Evolutionary conservation across 768 basidiomycete genomes (phyloP).

Genomic region (Pleurotus tuber-regium): DNA sequence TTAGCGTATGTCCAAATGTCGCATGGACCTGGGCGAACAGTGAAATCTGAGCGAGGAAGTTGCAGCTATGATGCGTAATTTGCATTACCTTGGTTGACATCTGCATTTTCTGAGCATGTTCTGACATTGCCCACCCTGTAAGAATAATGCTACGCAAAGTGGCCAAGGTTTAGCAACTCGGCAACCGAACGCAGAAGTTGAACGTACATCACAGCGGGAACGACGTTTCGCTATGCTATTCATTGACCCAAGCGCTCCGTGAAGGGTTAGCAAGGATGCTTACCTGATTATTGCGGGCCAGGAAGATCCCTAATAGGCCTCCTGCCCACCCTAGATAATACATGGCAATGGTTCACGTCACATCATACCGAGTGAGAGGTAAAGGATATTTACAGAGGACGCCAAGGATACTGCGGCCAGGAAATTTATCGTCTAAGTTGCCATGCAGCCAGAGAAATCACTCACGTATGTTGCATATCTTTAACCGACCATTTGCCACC

Average conservation of each 20-base stretch:
- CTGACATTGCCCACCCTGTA: constrained; percentile 94
- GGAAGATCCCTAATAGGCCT: constrained; percentile 82
- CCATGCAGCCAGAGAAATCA: constrained; percentile 14
- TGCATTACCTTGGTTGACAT: constrained; percentile 83
- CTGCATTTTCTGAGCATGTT: constrained; percentile 82
- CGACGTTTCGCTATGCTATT: constrained; percentile 59
- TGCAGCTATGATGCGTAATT: too few species aligned
- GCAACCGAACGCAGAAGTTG: too few species aligned
- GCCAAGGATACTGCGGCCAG: constrained; percentile 59
- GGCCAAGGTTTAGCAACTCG: too few species aligned
- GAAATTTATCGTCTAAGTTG: background rate
- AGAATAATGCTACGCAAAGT: constrained; percentile 62
- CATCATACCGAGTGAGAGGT: background rate
- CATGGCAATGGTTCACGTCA: constrained; percentile 2
- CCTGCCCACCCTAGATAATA: constrained; percentile 79
- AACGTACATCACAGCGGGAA: constrained; percentile 76
- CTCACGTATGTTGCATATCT: constrained; percentile 93
- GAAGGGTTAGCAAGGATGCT: constrained; percentile 13
- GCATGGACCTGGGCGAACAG: constrained; percentile 86
- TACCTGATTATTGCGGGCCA: constrained; percentile 76
- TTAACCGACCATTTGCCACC: constrained; percentile 82
- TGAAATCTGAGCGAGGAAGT: too few species aligned
- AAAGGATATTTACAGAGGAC: constrained; percentile 54
- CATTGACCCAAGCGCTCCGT: background rate
- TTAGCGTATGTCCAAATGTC: constrained; percentile 82